These are phyloP conservation scores for Nannizziopsis arthrosporioides DNA, from an alignment of 2,329 filamentous ascomycete species.

Conservation along the genomic window DNA sequence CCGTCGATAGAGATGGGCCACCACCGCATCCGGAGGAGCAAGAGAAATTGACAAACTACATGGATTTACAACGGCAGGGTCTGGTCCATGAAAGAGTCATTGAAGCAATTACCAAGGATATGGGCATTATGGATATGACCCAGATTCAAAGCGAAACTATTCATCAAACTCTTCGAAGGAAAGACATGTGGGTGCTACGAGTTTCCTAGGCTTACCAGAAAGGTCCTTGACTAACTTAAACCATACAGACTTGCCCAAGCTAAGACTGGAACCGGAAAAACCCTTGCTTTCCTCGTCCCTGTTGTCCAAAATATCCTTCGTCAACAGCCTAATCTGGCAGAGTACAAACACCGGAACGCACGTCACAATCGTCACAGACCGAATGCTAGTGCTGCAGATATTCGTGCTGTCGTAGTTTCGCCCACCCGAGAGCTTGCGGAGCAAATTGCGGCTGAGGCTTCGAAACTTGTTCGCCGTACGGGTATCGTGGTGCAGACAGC, in stretches of 20 bases:
- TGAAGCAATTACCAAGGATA: conserved; percentile 54
- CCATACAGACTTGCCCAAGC: conserved; percentile 68
- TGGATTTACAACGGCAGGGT: conserved; percentile 27
- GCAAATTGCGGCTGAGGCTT: conserved; percentile 60
- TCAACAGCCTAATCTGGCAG: conserved; percentile 46
- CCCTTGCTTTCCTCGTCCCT: conserved; percentile 81
- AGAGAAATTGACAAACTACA: conserved; percentile 27
- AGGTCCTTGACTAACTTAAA: conserved; percentile 14
- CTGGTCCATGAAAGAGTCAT: conserved; percentile 55
- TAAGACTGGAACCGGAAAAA: conserved; percentile 95
- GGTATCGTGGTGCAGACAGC: conserved; percentile 61
- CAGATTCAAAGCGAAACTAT: conserved; percentile 83
- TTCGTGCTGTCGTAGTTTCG: conserved; percentile 50
- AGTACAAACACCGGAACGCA: neutral
- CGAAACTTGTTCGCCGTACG: conserved; percentile 52
- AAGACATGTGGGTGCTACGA: conserved; percentile 57
- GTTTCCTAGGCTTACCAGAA: conserved; percentile 8
- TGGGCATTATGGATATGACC: conserved; percentile 78
- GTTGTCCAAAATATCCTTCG: conserved; percentile 65
- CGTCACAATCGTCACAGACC: conserved; percentile 1
- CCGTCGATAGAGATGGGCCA: neutral
- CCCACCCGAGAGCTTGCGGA: conserved; percentile 53
- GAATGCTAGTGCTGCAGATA: conserved; percentile 35
- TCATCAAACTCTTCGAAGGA: conserved; percentile 62
- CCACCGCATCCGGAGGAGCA: conserved; percentile 9